Percentiles rank a stretch among this genome's conserved stretches.
Conservation (phyloP, 805 yeast species). For the Blastobotrys muscicola region DNA sequence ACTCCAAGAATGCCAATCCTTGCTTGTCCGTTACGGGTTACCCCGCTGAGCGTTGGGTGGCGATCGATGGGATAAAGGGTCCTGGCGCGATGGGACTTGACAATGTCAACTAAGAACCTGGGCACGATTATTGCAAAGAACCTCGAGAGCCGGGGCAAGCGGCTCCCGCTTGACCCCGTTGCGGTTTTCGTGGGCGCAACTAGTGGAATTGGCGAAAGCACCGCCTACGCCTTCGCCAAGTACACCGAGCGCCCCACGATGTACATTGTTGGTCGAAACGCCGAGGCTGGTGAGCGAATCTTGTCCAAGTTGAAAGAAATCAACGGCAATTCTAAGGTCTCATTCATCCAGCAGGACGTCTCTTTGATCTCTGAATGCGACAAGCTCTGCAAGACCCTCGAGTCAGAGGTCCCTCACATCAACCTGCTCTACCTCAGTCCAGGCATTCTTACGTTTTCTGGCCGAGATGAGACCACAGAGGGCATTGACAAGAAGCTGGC, state of each 20-base stretch:
- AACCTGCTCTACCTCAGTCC: conserved; percentile 15
- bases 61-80: no score
- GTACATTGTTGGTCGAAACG: conserved; percentile 22
- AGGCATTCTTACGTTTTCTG: conserved; percentile 25
- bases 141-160: no score
- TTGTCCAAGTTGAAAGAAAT: conserved; percentile 14
- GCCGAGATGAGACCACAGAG: conserved; percentile 24
- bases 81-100: no score
- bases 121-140: neutral
- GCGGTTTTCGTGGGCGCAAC: conserved; percentile 22
- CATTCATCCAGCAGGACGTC: conserved; percentile 17
- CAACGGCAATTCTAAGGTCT: conserved; percentile 7
- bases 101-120: no score
- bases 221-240: conserved; percentile 21
- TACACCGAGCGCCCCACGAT: conserved; percentile 18
- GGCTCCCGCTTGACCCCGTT: neutral
- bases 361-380: conserved; percentile 17
- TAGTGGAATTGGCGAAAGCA: conserved; percentile 22
- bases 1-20: no score
- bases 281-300: conserved; percentile 16
- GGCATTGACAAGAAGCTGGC: conserved; percentile 22
- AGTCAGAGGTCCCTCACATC: conserved; percentile 12
- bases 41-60: no score
- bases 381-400: conserved; percentile 7
- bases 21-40: no score